Evolutionary conservation across 257 asterid genomes (phyloP).

Genomic region (Avicennia marina): DNA sequence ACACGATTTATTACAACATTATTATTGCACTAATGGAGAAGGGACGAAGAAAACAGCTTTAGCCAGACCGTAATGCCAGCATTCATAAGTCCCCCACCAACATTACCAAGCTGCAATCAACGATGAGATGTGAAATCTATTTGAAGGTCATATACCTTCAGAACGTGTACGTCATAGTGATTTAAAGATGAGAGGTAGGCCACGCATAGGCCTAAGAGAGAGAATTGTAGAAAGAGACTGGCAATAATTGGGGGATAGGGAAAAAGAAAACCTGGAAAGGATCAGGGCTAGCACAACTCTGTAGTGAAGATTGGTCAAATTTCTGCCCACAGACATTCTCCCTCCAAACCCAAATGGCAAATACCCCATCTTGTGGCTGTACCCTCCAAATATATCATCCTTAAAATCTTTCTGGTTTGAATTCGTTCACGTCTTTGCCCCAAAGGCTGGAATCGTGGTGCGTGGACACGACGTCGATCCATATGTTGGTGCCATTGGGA

Average conservation of each 20-base stretch:
- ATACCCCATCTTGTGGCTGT: constrained; percentile 82
- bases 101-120: too few species aligned
- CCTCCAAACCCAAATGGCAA: constrained; percentile 92
- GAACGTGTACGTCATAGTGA: too few species aligned
- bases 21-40: too few species aligned
- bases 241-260: constrained; percentile 55
- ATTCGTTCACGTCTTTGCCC: constrained; percentile 75
- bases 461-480: constrained; percentile 85
- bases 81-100: too few species aligned
- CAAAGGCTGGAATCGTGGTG: constrained; percentile 62
- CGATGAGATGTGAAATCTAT: too few species aligned
- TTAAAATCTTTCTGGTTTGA: constrained; percentile 71
- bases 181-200: constrained; percentile 58
- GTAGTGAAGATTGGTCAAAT: constrained; percentile 66
- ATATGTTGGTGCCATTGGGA: constrained; percentile 74
- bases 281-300: constrained; percentile 50
- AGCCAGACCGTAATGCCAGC: too few species aligned
- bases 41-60: too few species aligned
- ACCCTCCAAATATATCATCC: constrained; percentile 46
- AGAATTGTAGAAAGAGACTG: constrained; percentile 68
- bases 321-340: constrained; percentile 79
- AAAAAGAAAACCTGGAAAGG: constrained; percentile 57
- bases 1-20: too few species aligned
- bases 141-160: too few species aligned
- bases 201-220: constrained; percentile 74